Conservation (phyloP, 1,139 yeast genomes). For the Magnusiomyces clavatus region DNA sequence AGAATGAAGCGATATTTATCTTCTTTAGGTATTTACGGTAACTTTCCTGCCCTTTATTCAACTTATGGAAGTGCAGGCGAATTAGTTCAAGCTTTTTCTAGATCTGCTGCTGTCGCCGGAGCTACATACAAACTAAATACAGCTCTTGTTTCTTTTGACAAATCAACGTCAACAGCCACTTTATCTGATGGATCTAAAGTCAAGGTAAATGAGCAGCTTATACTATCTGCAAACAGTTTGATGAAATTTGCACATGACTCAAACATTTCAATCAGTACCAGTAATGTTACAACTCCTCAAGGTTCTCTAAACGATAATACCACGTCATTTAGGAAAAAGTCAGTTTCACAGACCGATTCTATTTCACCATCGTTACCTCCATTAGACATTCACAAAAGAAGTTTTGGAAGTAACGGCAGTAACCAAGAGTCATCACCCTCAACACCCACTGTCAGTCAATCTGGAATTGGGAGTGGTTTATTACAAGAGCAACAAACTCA, state of each 20-base stretch:
- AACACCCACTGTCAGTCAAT: background rate
- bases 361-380: no score
- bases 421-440: background rate
- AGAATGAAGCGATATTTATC: slow-evolving; percentile 75
- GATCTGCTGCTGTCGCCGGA: slow-evolving; percentile 98
- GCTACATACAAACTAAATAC: slow-evolving; percentile 84
- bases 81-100: slow-evolving; percentile 90
- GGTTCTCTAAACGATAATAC: no score
- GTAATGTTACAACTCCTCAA: no score
- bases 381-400: background rate
- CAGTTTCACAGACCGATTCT: no score
- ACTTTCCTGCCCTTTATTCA: slow-evolving; percentile 84
- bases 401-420: no score
- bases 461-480: slow-evolving; percentile 1
- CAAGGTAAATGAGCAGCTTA: slow-evolving; percentile 66
- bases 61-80: slow-evolving; percentile 97
- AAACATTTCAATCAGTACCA: background rate
- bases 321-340: no score
- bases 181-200: slow-evolving; percentile 64
- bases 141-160: slow-evolving; percentile 54
- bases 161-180: slow-evolving; percentile 54
- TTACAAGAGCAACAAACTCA: background rate
- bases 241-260: slow-evolving; percentile 46
- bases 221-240: slow-evolving; percentile 25
- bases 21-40: slow-evolving; percentile 90